Conservation (phyloP, 306 rosid species). For the Aeschynomene evenia region DNA sequence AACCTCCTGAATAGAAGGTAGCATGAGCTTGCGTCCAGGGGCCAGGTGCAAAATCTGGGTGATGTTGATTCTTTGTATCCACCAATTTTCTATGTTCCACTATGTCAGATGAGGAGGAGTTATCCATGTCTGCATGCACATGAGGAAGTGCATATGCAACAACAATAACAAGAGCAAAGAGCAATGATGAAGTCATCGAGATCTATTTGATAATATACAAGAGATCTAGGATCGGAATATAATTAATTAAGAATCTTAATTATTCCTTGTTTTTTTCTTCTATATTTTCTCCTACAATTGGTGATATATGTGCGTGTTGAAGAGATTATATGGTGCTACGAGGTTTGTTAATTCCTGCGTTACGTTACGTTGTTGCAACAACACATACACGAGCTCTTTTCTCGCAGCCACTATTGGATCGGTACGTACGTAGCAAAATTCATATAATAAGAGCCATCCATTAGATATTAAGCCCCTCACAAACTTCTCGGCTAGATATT, state of each 20-base stretch:
- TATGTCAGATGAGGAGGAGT: slow-evolving; percentile 11
- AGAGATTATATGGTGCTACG: not conserved
- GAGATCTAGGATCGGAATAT: not conserved
- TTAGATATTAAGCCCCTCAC: not conserved
- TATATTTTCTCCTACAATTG: slow-evolving; percentile 25
- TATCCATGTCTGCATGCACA: slow-evolving; percentile 19
- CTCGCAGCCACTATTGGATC: not conserved
- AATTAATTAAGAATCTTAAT: too few species aligned
- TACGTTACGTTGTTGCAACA: not conserved
- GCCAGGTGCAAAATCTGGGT: slow-evolving; percentile 16
- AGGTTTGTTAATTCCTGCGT: not conserved
- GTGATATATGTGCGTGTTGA: too few species aligned
- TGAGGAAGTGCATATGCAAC: slow-evolving; percentile 1
- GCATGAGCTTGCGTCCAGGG: slow-evolving; percentile 71
- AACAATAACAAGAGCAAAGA: slow-evolving; percentile 27
- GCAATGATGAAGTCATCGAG: slow-evolving; percentile 25
- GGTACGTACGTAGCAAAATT: not conserved
- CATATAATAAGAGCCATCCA: slow-evolving; percentile 3
- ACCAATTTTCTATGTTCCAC: not conserved
- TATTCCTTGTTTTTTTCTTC: too few species aligned
- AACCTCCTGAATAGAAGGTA: slow-evolving; percentile 74
- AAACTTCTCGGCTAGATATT: not conserved
- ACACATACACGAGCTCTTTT: not conserved
- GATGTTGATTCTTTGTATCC: slow-evolving; percentile 8
- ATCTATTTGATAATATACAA: not conserved